A percentile compares a stretch with the other conserved stretches of the same genome.
phyloP scores from a whole-genome alignment of 2,329 filamentous ascomycete genomes.

The Neospermospora avenae region DNA sequence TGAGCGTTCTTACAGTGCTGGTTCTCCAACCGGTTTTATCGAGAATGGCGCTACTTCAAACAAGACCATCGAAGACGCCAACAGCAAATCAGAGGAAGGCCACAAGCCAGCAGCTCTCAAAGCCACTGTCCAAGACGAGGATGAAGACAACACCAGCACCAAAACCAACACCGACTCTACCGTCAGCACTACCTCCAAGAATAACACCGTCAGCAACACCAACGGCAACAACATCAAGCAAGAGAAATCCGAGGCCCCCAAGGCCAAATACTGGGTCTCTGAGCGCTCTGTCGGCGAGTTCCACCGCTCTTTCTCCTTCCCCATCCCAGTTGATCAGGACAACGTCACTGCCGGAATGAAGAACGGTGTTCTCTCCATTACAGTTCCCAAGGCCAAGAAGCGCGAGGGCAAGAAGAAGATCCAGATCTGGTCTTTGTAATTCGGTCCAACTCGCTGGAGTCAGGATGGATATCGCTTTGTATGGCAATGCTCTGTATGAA shows the following conservation, averaged over 20 bases:
- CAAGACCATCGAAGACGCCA: neutral
- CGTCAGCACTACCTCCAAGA: constrained; percentile 12
- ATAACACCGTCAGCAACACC: neutral
- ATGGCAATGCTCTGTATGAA: neutral
- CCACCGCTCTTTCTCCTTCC: constrained; percentile 66
- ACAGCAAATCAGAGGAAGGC: neutral
- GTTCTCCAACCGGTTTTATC: constrained; percentile 45
- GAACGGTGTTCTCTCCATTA: constrained; percentile 62
- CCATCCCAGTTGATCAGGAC: constrained; percentile 59
- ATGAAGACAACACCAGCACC: constrained; percentile 8
- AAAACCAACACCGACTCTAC: neutral
- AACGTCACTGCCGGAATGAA: constrained; percentile 59
- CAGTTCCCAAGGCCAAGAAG: constrained; percentile 65
- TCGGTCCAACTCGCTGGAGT: neutral
- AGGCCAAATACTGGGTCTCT: constrained; percentile 65
- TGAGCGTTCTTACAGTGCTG: constrained; percentile 58
- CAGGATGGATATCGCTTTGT: neutral
- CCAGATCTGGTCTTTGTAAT: constrained; percentile 36
- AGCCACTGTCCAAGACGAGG: constrained; percentile 55
- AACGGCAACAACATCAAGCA: constrained; percentile 7
- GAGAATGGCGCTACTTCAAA: constrained; percentile 35
- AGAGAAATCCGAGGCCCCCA: constrained; percentile 28
- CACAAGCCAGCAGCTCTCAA: constrained; percentile 31
- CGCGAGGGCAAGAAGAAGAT: constrained; percentile 54
- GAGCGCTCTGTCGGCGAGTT: constrained; percentile 67